Percentiles rank a stretch among this genome's conserved stretches.
Conservation (phyloP, 164 flowering plant species). For the Vitis labrusca region DNA sequence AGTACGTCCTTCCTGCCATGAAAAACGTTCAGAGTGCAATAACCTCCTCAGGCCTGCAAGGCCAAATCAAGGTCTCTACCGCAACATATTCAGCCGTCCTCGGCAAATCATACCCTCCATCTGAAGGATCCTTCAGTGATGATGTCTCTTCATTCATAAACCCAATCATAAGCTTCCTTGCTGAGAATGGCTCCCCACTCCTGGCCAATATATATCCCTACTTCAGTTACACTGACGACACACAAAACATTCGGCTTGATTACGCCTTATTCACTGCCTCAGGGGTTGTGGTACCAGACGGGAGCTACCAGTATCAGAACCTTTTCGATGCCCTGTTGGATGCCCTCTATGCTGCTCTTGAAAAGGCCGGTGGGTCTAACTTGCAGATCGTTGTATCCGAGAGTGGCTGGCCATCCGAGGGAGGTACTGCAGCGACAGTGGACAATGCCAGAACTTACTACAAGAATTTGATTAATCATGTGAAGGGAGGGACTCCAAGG, state of each 20-base stretch:
- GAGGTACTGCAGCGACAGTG: conserved; percentile 11
- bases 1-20: conserved; percentile 19
- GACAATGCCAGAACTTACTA: conserved; percentile 28
- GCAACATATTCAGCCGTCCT: conserved; percentile 1
- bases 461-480: conserved; percentile 26
- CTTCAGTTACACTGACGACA: conserved; percentile 4
- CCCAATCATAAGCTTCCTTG: conserved; percentile 11
- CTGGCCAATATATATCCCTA: conserved; percentile 24
- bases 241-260: not conserved
- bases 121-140: conserved; percentile 8
- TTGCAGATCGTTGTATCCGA: conserved; percentile 33
- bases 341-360: conserved; percentile 26
- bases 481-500: conserved; percentile 35
- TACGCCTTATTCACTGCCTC: conserved; percentile 17
- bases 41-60: conserved; percentile 1
- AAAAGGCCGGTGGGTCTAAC: conserved; percentile 18
- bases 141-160: not conserved
- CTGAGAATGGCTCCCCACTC: conserved; percentile 13
- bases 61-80: conserved; percentile 23
- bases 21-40: conserved; percentile 13
- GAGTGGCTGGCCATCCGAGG: conserved; percentile 40
- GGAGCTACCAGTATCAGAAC: conserved; percentile 7
- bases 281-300: conserved; percentile 5
- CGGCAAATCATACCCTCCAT: conserved; percentile 14
- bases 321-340: conserved; percentile 24